Evolutionary conservation across 257 asterid genomes (phyloP).

Genomic region (Forsythia suspensa): DNA sequence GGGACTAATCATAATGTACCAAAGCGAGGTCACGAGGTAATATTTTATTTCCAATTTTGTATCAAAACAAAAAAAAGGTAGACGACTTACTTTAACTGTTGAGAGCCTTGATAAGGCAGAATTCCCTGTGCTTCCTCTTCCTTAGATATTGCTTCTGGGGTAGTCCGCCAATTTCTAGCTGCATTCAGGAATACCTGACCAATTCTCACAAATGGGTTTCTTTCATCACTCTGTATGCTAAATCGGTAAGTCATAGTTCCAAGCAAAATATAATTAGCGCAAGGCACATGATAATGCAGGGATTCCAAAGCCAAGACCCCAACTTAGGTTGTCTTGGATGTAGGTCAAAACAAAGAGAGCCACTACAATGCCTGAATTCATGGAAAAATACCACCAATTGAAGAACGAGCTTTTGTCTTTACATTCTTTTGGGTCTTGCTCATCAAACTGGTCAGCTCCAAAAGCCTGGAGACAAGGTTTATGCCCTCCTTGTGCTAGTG

Average conservation of each 20-base stretch:
- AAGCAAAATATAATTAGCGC: constrained; percentile 22
- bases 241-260: constrained; percentile 28
- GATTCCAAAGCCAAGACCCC: constrained; percentile 37
- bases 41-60: not conserved
- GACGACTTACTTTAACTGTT: constrained; percentile 18
- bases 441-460: constrained; percentile 33
- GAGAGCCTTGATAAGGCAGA: constrained; percentile 3
- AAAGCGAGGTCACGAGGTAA: not conserved
- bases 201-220: constrained; percentile 21
- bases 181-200: constrained; percentile 19
- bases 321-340: constrained; percentile 29
- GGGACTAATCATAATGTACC: not conserved
- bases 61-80: not conserved
- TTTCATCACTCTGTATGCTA: not conserved
- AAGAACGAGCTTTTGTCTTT: constrained; percentile 30
- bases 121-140: constrained; percentile 12
- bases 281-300: constrained; percentile 26
- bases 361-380: constrained; percentile 4
- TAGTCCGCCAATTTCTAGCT: constrained; percentile 15
- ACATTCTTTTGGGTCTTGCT: constrained; percentile 19
- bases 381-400: constrained; percentile 31
- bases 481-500: constrained; percentile 32
- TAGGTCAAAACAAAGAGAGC: constrained; percentile 21
- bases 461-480: constrained; percentile 36
- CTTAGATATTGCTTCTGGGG: not conserved